phyloP scores from a whole-genome alignment of 495 filamentous ascomycete species.

The Cercophora samala region DNA sequence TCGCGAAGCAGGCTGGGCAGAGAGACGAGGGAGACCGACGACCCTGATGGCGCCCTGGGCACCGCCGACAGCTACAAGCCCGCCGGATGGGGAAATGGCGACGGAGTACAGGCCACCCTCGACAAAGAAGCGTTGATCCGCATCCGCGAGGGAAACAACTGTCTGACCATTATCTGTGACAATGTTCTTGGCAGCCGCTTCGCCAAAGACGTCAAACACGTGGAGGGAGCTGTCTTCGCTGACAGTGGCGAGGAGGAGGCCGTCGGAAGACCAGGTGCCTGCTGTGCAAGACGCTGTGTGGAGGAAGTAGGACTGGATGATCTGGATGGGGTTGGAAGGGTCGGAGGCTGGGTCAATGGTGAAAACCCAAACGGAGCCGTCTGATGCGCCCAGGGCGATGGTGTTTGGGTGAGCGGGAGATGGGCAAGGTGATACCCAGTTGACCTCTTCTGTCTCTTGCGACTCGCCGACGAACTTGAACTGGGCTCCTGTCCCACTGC shows the following conservation, averaged over 20 bases:
- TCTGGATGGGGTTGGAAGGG: constrained; percentile 56
- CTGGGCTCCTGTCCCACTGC: constrained; percentile 69
- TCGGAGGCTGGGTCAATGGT: constrained; percentile 63
- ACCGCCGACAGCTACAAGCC: constrained; percentile 81
- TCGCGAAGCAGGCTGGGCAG: constrained; percentile 42
- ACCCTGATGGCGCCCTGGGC: constrained; percentile 79
- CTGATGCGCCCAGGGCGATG: constrained; percentile 86
- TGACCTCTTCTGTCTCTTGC: constrained; percentile 87
- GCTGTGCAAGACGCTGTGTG: constrained; percentile 86
- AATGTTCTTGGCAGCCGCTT: constrained; percentile 70
- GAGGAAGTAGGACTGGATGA: constrained; percentile 85
- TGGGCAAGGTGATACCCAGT: constrained; percentile 82
- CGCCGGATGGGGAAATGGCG: constrained; percentile 70
- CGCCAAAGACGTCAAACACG: constrained; percentile 89
- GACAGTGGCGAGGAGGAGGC: constrained; percentile 84
- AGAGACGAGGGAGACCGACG: constrained; percentile 74
- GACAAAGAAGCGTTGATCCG: constrained; percentile 85
- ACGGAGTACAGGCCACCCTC: constrained; percentile 89
- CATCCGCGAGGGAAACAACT: constrained; percentile 73
- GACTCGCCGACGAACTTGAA: constrained; percentile 68
- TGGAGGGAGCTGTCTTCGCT: constrained; percentile 84
- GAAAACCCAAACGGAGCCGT: constrained; percentile 95
- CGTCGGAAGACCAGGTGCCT: constrained; percentile 85
- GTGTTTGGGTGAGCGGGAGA: constrained; percentile 65
- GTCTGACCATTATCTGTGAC: constrained; percentile 65